Conservation (phyloP, 2,329 filamentous ascomycete species). For the Epichloe festucae region DNA sequence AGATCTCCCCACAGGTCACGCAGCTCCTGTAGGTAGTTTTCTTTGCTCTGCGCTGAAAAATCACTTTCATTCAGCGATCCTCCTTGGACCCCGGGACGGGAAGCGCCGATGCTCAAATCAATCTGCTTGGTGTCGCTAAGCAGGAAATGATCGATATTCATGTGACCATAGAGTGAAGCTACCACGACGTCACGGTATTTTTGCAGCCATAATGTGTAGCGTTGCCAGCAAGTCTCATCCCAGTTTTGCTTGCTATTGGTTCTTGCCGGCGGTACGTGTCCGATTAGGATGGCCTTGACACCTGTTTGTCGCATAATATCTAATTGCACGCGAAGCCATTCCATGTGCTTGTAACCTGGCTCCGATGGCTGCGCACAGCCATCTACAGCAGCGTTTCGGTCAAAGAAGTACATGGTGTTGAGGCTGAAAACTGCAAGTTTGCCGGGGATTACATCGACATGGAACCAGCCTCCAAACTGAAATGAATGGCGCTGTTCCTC, state of each 20-base stretch:
- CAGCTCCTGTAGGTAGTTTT: slow-evolving; percentile 64
- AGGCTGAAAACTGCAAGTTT: slow-evolving; percentile 82
- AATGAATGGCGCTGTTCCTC: slow-evolving; percentile 88
- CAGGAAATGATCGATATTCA: slow-evolving; percentile 98
- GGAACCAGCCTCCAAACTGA: slow-evolving; percentile 87
- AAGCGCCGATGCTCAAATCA: slow-evolving; percentile 37
- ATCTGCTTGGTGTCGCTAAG: slow-evolving; percentile 75
- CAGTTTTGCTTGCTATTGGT: slow-evolving; percentile 76
- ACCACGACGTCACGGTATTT: slow-evolving; percentile 87
- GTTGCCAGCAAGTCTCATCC: slow-evolving; percentile 98
- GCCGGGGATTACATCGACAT: slow-evolving; percentile 77
- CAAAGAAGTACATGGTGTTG: slow-evolving; percentile 94
- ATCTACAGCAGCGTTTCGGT: slow-evolving; percentile 84
- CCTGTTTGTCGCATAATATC: slow-evolving; percentile 67
- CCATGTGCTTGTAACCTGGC: slow-evolving; percentile 87
- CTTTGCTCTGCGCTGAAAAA: slow-evolving; percentile 48
- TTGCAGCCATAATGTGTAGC: slow-evolving; percentile 80
- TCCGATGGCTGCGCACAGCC: slow-evolving; percentile 69
- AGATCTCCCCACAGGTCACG: slow-evolving; percentile 66
- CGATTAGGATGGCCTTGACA: slow-evolving; percentile 90
- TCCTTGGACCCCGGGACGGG: slow-evolving; percentile 1
- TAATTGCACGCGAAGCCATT: slow-evolving; percentile 87
- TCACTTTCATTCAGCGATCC: slow-evolving; percentile 28
- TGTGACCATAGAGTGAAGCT: slow-evolving; percentile 74
- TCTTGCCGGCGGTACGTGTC: slow-evolving; percentile 84